Evolutionary conservation across 768 basidiomycete genomes (phyloP).

Genomic region (Crepidotus variabilis): DNA sequence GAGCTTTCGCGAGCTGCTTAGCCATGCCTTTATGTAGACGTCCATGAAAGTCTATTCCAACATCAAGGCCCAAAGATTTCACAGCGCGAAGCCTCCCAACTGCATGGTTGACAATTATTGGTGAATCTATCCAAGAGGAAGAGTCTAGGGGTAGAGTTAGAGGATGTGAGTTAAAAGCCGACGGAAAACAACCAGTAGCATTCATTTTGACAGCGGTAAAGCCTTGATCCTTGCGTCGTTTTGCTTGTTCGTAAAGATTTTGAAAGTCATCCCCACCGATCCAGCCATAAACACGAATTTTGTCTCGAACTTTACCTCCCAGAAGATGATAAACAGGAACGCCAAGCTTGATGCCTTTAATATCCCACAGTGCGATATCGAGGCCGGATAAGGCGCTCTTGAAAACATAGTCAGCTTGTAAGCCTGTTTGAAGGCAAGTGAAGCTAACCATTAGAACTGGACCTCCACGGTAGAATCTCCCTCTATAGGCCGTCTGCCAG

Average conservation of each 20-base stretch:
- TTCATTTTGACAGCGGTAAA: conserved; percentile 78
- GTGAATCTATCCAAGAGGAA: conserved; percentile 61
- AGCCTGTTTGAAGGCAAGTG: neutral
- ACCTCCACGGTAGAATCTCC: conserved; percentile 72
- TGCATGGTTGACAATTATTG: conserved; percentile 43
- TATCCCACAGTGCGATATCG: conserved; percentile 74
- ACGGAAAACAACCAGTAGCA: conserved; percentile 39
- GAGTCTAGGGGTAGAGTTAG: conserved; percentile 16
- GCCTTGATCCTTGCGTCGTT: conserved; percentile 52
- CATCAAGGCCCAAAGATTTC: conserved; percentile 53
- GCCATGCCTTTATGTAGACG: conserved; percentile 67
- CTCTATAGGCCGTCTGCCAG: conserved; percentile 63
- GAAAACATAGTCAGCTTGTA: neutral
- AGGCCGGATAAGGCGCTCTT: conserved; percentile 55
- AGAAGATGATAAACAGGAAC: conserved; percentile 63
- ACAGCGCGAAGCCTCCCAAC: conserved; percentile 51
- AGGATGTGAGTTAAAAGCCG: neutral
- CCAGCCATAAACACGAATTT: conserved; percentile 57
- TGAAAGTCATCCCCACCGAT: conserved; percentile 52
- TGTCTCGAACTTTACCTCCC: conserved; percentile 65
- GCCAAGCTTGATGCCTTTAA: conserved; percentile 74
- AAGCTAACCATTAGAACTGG: conserved; percentile 59
- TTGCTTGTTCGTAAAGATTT: conserved; percentile 52
- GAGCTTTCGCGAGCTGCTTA: conserved; percentile 57
- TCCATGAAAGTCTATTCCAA: conserved; percentile 70